Evolutionary conservation across 1,139 yeast species (phyloP), one percentile per base, ranked within the genome.

Genomic region (Diutina mesorugosa): DNA sequence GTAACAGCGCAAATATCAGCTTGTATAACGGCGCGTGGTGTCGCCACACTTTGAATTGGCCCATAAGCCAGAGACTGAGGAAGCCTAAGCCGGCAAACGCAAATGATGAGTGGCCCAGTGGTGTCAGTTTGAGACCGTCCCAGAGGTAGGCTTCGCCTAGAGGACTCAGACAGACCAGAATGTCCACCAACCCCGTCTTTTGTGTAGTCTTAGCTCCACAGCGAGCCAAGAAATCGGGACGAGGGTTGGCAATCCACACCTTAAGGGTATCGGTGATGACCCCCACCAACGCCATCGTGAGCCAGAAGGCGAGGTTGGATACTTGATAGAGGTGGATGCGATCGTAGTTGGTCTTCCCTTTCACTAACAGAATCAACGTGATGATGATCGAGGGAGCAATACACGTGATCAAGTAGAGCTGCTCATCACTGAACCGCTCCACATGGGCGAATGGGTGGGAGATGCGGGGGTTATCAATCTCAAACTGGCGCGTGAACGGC

Each of bases 361-460:
- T n/a, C 4, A 18, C 29, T 28, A 50, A 32, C 53, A 50, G 53
- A n/a, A 50, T 7, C 7, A 50, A n/a, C 6, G 53, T 50, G 32
- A 50, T 30, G 26, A 50, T 8, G n/a, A 32, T 8, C n/a, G 53
- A 30, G 35, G 53, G 53, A 14, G 32, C 9, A 16, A 50, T 50
- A 32, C 53, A 50, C 7, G 64, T 54, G 55, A 59, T 58, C 21
- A 63, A 47, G 56, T 65, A 65, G n/a, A 65, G 58, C 48, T 62
- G 61, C 30, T 57, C 56, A 55, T 64, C 67, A 29, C 62, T 52
- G 67, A 88, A 91, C 35, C 87, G 71, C 66, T 88, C 90, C 28
- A 70, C 71, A 51, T 74, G 78, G 0, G 93, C 85, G 66, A 79
- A 85, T 0, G 95, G 95, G 66, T 88, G 93, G 55, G 85, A 80